These are phyloP conservation scores for Phytophthora pisi DNA, from an alignment of 352 stramenopile genomes.

Conservation along the genomic window DNA sequence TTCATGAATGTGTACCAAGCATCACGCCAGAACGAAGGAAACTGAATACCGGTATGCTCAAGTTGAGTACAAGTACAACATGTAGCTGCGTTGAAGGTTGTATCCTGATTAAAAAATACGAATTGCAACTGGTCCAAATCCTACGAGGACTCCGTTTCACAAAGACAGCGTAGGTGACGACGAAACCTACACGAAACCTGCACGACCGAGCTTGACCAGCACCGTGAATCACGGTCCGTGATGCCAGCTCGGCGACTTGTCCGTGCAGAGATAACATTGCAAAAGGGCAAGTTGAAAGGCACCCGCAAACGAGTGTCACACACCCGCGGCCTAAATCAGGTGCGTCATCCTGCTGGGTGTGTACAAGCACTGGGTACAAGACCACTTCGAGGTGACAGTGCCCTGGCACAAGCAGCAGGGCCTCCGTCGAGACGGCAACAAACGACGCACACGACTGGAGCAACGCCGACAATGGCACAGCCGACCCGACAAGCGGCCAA, in stretches of 20 bases:
- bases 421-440: neutral
- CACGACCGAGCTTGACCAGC: no score
- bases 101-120: no score
- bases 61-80: no score
- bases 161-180: neutral
- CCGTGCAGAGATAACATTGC: neutral
- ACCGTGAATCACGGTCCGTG: no score
- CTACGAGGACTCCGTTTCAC: no score
- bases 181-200: no score
- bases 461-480: neutral
- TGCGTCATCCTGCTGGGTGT: neutral
- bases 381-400: neutral
- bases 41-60: no score
- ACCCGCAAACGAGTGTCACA: neutral
- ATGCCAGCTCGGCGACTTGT: neutral
- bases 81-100: no score
- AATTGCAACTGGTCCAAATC: no score
- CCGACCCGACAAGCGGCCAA: neutral
- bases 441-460: neutral
- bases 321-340: constrained; percentile 1
- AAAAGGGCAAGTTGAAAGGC: neutral
- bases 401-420: neutral
- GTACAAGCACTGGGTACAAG: neutral
- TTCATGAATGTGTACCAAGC: no score
- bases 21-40: no score